Percentiles rank a stretch among this genome's conserved stretches.
These are phyloP conservation scores for Kickxella alabastrina DNA, from an alignment of 192 early-diverging fungal species.

Conservation along the genomic window DNA sequence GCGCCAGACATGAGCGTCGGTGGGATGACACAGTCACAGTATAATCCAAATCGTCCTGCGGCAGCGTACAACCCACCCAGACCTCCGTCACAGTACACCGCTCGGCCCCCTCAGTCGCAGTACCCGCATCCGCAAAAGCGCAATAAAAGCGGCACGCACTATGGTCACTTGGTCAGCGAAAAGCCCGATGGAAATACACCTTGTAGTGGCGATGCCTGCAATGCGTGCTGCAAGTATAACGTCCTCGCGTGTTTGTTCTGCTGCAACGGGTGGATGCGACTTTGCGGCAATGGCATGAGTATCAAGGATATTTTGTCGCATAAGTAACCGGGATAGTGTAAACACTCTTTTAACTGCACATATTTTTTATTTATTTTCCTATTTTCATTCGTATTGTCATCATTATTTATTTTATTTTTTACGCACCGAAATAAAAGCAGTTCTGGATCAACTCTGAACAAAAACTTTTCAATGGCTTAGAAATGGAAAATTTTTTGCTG, in stretches of 20 bases:
- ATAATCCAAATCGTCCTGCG: too few relatives aligned
- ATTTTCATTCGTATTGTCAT: too few relatives aligned
- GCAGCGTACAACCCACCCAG: slow-evolving; percentile 6
- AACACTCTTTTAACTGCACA: too few relatives aligned
- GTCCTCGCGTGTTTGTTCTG: slow-evolving; percentile 34
- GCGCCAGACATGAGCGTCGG: slow-evolving; percentile 4
- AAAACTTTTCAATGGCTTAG: too few relatives aligned
- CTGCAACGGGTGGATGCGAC: slow-evolving; percentile 45
- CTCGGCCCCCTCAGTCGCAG: neutral
- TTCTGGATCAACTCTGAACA: neutral
- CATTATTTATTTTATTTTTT: too few relatives aligned
- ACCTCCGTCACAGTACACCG: slow-evolving; percentile 3
- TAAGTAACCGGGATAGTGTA: slow-evolving; percentile 17
- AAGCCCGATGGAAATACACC: slow-evolving; percentile 13
- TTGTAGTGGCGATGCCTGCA: slow-evolving; percentile 38
- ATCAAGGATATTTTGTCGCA: slow-evolving; percentile 31
- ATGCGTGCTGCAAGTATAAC: slow-evolving; percentile 51
- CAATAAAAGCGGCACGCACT: slow-evolving; percentile 13
- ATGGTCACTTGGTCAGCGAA: slow-evolving; percentile 42
- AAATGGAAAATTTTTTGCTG: too few relatives aligned
- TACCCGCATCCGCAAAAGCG: neutral
- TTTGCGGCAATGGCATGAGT: slow-evolving; percentile 42
- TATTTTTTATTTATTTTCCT: neutral
- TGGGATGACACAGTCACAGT: too few relatives aligned
- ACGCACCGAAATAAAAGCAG: too few relatives aligned